Percentiles rank a stretch among this genome's conserved stretches.
phyloP scores from a whole-genome alignment of 495 filamentous ascomycete genomes.

The Lepidopterella palustris region DNA sequence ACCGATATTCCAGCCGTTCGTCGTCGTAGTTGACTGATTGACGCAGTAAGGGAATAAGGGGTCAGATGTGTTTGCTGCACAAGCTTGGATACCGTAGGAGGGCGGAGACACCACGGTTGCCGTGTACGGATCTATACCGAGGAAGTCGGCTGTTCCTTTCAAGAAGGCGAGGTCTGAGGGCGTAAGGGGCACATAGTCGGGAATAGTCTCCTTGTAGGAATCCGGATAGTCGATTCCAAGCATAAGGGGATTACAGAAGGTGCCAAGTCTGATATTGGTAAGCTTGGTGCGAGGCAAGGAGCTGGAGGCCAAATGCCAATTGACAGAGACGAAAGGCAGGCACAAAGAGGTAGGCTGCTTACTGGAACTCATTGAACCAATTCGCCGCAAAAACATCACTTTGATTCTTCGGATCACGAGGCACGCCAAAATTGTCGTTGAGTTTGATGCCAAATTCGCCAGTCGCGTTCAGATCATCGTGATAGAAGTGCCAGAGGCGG shows the following conservation, averaged over 20 bases:
- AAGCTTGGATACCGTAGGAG: constrained; percentile 35
- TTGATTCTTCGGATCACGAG: constrained; percentile 34
- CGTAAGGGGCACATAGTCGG: constrained; percentile 27
- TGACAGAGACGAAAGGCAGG: neutral
- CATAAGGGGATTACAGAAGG: constrained; percentile 40
- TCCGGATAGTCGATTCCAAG: constrained; percentile 41
- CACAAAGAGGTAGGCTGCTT: neutral
- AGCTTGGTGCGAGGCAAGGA: neutral
- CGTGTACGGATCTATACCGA: constrained; percentile 45
- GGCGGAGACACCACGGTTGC: constrained; percentile 39
- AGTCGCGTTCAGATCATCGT: constrained; percentile 37
- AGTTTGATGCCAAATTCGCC: constrained; percentile 41
- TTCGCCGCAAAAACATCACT: constrained; percentile 37
- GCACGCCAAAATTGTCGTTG: constrained; percentile 42
- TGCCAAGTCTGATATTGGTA: constrained; percentile 24
- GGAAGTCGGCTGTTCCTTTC: constrained; percentile 40
- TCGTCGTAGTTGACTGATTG: constrained; percentile 34
- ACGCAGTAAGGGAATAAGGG: constrained; percentile 40
- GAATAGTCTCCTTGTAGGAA: constrained; percentile 20
- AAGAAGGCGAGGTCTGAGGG: constrained; percentile 35
- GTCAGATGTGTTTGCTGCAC: constrained; percentile 33
- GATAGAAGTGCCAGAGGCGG: constrained; percentile 40
- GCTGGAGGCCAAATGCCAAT: neutral
- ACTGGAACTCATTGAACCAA: constrained; percentile 39
- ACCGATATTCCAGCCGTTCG: constrained; percentile 42